phyloP scores from a whole-genome alignment of 2,329 filamentous ascomycete genomes.

The Cercospora citrullina region DNA sequence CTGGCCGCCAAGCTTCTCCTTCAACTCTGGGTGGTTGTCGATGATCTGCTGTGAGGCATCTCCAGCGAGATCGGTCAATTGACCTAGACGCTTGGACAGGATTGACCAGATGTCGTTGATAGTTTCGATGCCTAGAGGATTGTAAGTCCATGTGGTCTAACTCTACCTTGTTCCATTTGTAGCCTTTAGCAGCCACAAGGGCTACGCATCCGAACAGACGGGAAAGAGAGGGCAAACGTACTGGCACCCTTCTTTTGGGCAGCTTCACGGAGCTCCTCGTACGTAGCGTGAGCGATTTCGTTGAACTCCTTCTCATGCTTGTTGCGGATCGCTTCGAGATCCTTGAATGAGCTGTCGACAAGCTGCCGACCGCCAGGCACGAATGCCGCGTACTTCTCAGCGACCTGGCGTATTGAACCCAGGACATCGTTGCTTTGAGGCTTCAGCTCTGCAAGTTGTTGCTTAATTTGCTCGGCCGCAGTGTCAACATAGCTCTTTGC shows the following conservation, averaged over 20 bases:
- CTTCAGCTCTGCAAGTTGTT: constrained; percentile 54
- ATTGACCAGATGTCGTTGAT: constrained; percentile 62
- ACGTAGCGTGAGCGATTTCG: constrained; percentile 65
- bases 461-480: constrained; percentile 55
- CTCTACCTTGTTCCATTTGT: not conserved
- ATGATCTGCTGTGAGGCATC: constrained; percentile 66
- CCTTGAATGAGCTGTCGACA: constrained; percentile 68
- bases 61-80: constrained; percentile 61
- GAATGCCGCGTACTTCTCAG: constrained; percentile 68
- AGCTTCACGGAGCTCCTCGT: constrained; percentile 64
- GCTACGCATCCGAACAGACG: not conserved
- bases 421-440: constrained; percentile 67
- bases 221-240: not conserved
- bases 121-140: constrained; percentile 52
- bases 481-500: constrained; percentile 60
- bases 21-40: constrained; percentile 71
- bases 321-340: constrained; percentile 66
- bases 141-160: not conserved
- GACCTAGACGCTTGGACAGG: constrained; percentile 61
- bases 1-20: constrained; percentile 69
- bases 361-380: constrained; percentile 70
- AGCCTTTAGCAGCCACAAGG: not conserved
- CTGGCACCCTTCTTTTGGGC: constrained; percentile 60
- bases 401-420: constrained; percentile 63
- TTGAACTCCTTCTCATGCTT: constrained; percentile 72